These are phyloP conservation scores for Serpula lacrymans DNA, from an alignment of 768 basidiomycete species.

Conservation along the genomic window DNA sequence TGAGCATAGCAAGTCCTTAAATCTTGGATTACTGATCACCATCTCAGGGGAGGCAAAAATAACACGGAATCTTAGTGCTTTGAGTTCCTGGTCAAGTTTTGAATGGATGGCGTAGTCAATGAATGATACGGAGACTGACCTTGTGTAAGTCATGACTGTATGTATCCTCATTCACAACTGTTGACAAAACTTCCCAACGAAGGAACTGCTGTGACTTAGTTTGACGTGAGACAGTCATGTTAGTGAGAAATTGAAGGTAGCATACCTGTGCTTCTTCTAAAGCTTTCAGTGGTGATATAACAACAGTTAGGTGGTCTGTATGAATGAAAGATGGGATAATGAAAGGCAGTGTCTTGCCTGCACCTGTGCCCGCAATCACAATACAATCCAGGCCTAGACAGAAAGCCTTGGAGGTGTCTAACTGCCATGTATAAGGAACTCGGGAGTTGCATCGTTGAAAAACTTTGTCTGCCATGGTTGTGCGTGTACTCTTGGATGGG, in stretches of 20 bases:
- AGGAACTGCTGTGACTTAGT: conserved; percentile 23
- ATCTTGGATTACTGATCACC: conserved; percentile 12
- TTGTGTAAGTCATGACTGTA: too few relatives aligned
- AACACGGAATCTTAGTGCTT: conserved; percentile 7
- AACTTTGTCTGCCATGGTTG: too few relatives aligned
- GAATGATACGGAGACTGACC: too few relatives aligned
- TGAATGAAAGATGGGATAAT: conserved; percentile 26
- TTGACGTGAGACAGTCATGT: too few relatives aligned
- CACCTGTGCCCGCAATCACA: conserved; percentile 35
- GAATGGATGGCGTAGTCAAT: too few relatives aligned
- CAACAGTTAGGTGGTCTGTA: conserved; percentile 18
- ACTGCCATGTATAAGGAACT: conserved; percentile 33
- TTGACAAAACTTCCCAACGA: conserved; percentile 26
- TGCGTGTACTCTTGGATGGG: too few relatives aligned
- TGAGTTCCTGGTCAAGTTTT: conserved; percentile 14
- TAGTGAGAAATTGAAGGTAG: too few relatives aligned
- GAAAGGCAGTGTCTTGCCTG: conserved; percentile 38
- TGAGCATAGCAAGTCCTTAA: conserved; percentile 8
- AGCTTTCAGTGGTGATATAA: conserved; percentile 36
- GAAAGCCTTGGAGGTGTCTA: conserved; percentile 35
- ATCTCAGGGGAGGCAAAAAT: conserved; percentile 22
- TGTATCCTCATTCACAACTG: conserved; percentile 36
- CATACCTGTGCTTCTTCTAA: conserved; percentile 37
- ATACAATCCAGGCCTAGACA: conserved; percentile 30
- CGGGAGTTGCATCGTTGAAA: too few relatives aligned